Evolutionary conservation across 2,329 filamentous ascomycete species (phyloP).

Genomic region (Penicillium polonicum): DNA sequence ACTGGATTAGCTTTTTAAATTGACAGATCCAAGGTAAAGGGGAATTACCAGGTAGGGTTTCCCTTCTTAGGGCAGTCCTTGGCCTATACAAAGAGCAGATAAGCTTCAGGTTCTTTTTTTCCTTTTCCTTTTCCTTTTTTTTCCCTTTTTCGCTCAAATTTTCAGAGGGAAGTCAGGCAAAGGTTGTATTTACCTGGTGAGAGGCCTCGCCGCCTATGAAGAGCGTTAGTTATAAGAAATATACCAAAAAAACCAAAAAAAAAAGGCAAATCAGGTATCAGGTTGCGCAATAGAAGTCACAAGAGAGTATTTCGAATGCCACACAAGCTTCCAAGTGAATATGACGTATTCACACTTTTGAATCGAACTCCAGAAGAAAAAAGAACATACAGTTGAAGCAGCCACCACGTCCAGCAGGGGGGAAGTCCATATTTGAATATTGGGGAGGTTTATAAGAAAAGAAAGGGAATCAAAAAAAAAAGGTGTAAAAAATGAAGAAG

Average conservation of each 20-base stretch:
- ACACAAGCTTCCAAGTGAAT: not conserved
- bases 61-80: conserved; percentile 84
- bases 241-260: not conserved
- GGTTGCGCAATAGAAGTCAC: not conserved
- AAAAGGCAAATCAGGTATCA: not conserved
- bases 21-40: conserved; percentile 2
- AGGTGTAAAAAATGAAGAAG: conserved; percentile 11
- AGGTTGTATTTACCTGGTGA: conserved; percentile 64
- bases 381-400: conserved; percentile 59
- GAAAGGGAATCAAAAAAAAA: not conserved
- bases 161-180: not conserved
- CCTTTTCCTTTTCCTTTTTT: too few relatives aligned
- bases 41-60: conserved; percentile 72
- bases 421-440: conserved; percentile 50
- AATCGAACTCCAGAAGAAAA: not conserved
- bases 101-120: conserved; percentile 12
- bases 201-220: conserved; percentile 66
- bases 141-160: not conserved
- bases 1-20: conserved; percentile 4
- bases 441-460: not conserved
- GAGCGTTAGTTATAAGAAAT: conserved; percentile 16
- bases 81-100: conserved; percentile 57
- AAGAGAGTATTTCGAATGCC: not conserved
- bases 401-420: conserved; percentile 49
- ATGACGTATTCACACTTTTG: conserved; percentile 5